phyloP scores from a whole-genome alignment of 768 basidiomycete species.

The Naematelia encephala region DNA sequence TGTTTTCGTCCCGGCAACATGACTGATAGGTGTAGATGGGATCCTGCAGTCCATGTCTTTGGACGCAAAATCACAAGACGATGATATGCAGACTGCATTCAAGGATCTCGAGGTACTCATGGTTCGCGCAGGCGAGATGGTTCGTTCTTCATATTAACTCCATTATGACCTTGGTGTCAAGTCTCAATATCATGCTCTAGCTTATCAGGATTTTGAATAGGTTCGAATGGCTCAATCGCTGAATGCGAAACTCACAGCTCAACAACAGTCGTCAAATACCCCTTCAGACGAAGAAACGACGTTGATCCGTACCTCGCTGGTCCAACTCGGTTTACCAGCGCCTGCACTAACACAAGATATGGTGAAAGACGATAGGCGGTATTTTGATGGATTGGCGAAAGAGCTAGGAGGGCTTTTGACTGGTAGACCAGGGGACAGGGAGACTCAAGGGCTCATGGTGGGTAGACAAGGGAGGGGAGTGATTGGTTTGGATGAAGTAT shows the following conservation, averaged over 20 bases:
- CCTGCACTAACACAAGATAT: slow-evolving; percentile 84
- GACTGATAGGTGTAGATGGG: slow-evolving; percentile 58
- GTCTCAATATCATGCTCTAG: not conserved
- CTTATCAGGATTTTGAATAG: slow-evolving; percentile 6
- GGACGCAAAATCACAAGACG: slow-evolving; percentile 62
- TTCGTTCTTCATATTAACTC: slow-evolving; percentile 10
- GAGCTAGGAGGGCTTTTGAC: slow-evolving; percentile 76
- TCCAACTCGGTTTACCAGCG: slow-evolving; percentile 81
- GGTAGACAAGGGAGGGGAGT: slow-evolving; percentile 62
- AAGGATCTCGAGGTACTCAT: slow-evolving; percentile 85
- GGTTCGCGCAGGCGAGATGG: slow-evolving; percentile 90
- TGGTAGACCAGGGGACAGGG: slow-evolving; percentile 38
- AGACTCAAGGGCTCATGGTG: slow-evolving; percentile 60
- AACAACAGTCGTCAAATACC: slow-evolving; percentile 28
- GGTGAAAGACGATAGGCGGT: slow-evolving; percentile 74
- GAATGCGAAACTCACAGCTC: slow-evolving; percentile 70
- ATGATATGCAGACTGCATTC: slow-evolving; percentile 70
- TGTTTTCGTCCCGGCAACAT: not conserved
- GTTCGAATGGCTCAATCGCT: slow-evolving; percentile 79
- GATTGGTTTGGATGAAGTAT: slow-evolving; percentile 84
- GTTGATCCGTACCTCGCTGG: slow-evolving; percentile 81
- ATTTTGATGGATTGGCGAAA: slow-evolving; percentile 73
- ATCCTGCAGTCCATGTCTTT: slow-evolving; percentile 74
- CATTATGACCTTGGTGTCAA: too few species aligned
- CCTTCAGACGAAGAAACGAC: slow-evolving; percentile 55